Evolutionary conservation across 345 rosid genomes (phyloP).

Genomic region (Populus davidiana): DNA sequence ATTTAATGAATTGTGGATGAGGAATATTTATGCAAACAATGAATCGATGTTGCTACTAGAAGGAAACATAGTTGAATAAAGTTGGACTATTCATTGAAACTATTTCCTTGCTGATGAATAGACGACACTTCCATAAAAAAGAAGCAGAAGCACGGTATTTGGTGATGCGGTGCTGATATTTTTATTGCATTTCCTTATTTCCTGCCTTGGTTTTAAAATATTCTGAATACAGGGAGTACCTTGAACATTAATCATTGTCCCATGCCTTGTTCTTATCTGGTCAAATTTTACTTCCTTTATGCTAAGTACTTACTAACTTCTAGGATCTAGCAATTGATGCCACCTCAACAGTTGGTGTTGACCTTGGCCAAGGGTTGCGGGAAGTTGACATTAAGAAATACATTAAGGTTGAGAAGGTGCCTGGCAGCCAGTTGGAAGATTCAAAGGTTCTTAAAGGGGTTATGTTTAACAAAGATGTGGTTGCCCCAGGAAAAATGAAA

Average conservation of each 20-base stretch:
- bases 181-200: too few relatives aligned
- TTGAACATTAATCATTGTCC: neutral
- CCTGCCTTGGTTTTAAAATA: neutral
- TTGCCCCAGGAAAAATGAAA: conserved; percentile 95
- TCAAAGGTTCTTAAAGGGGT: conserved; percentile 90
- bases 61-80: too few relatives aligned
- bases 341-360: conserved; percentile 73
- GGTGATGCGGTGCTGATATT: neutral
- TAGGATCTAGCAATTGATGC: conserved; percentile 98
- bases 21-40: neutral
- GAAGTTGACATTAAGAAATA: conserved; percentile 94
- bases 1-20: neutral
- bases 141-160: neutral
- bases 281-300: neutral
- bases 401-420: conserved; percentile 90
- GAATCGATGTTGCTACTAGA: too few relatives aligned
- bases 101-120: neutral
- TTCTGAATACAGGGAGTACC: neutral
- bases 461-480: conserved; percentile 91
- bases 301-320: conserved; percentile 16
- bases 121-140: neutral
- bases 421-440: conserved; percentile 96
- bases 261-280: neutral
- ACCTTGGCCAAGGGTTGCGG: conserved; percentile 93
- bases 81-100: too few relatives aligned